Evolutionary conservation across 345 rosid genomes (phyloP), one percentile per base, ranked within the genome.

Genomic region (Heritiera littoralis): DNA sequence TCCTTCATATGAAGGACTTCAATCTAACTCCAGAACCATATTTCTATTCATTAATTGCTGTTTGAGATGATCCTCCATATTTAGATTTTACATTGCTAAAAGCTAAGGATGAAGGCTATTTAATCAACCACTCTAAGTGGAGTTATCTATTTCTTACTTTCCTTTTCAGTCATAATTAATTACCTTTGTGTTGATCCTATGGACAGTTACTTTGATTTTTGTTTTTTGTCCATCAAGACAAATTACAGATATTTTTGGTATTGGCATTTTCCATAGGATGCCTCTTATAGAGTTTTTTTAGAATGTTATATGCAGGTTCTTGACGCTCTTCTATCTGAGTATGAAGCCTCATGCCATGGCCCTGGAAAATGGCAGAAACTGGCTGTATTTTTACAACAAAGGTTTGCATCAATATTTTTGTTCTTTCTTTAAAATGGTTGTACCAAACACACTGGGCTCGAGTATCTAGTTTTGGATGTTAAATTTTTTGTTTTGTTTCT

Each of bases 341-440:
- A 94, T 78, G 98, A 93, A 72, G 85, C 84, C 66, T 87, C 92
- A 40, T 89, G 90, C 81, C 92, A 90, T 86, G 99, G 98, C 73
- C 98, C 98, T 1, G 90, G 90, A 41, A 94, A 97, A 83, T 97
- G 98, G 98, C 91, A 92, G 88, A 97, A 94, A 87, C 85, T 94
- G 81, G 92, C 91, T 6, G 83, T 75, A 66, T 97, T 92, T 89
- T 91, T 94, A 77, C 97, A 93, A 67, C 97, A 92, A 84, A 94
- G 98, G 98, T 94, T 71, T 77, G 81, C 38, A 7, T 59, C 71
- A 17, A 55, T 55, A 48, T 38, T 43, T 56, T 8, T 17, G 35
- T 23, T 15, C n/a, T 15, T 48, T 52, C 28, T 66, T 49, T 65
- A 54, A 3, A 32, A 54, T 11, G 38, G 38, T 77, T 17, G 14